Percentiles rank a stretch among this genome's conserved stretches.
These are phyloP conservation scores for Ensete glaucum DNA, from an alignment of 176 grass and related monocot species.

Conservation along the genomic window DNA sequence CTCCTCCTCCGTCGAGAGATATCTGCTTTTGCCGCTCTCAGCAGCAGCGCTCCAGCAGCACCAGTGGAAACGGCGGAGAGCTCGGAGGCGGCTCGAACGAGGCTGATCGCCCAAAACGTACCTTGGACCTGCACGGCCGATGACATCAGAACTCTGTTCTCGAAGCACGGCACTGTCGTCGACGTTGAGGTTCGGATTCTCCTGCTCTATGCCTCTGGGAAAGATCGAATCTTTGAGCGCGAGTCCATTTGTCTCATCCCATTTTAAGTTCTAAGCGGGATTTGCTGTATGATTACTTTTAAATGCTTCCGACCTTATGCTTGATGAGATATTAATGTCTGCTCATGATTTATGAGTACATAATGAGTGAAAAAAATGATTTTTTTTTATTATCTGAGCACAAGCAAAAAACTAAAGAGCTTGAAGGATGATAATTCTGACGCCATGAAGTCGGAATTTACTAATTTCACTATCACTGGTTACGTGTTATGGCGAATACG, in stretches of 20 bases:
- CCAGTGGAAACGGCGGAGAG: background rate
- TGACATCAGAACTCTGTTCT: conserved; percentile 66
- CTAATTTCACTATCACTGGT: too few species aligned
- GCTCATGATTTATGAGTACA: background rate
- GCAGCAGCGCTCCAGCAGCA: conserved; percentile 3
- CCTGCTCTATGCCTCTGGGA: background rate
- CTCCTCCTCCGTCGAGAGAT: conserved; percentile 11
- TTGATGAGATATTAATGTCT: background rate
- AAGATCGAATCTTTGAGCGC: background rate
- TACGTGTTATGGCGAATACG: too few species aligned
- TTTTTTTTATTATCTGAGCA: too few species aligned
- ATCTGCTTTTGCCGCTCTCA: conserved; percentile 18
- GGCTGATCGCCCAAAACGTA: conserved; percentile 78
- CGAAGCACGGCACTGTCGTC: conserved; percentile 61
- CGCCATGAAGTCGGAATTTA: too few species aligned
- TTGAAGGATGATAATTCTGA: too few species aligned
- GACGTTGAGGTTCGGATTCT: conserved; percentile 49
- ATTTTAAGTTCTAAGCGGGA: background rate
- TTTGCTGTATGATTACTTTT: background rate
- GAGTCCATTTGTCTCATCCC: background rate
- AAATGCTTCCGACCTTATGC: background rate
- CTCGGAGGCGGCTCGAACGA: conserved; percentile 26
- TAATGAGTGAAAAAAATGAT: background rate
- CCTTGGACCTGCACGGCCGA: conserved; percentile 74
- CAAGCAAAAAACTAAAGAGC: too few species aligned